Evolutionary conservation across 2,329 filamentous ascomycete species (phyloP), one percentile per base, ranked within the genome.

Genomic region (Colletotrichum orbiculare): DNA sequence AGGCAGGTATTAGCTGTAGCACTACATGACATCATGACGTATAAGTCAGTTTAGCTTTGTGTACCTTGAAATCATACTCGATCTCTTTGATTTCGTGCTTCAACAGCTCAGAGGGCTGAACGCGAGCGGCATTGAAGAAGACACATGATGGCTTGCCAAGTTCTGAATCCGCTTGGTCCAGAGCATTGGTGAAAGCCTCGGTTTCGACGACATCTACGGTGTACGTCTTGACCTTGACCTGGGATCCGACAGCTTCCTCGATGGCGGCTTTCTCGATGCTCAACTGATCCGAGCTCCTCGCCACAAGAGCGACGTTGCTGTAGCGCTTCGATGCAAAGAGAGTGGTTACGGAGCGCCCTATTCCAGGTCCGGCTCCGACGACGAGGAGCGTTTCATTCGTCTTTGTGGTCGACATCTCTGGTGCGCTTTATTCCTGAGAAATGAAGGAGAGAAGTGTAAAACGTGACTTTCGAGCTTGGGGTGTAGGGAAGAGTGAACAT

Each of bases 71-170:
- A 60, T 86, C 84, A 55, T 79, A 75, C 35, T 84, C 73, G 9
- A 87, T 79, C 13, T 82, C 79, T 47, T 79, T 74, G 2, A 82
- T 75, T 2, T 69, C 71, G 53, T 80, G 79, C 39, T 78, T 74
- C 7, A 86, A 71, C 1, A 83, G 73, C 3, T 76, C 72, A 33
- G 77, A 79, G 0, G 78, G 76, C 7, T 76, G 76, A 1, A 86
- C 80, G 0, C 81, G 73, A 3, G 84, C 84, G 0, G 84, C 83
- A 67, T 87, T 87, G 76, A 81, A 86, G 47, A 84, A 78, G 4
- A 86, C 75, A 25, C 80, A 81, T 50, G 84, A 81, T 2, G 85
- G 72, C n/a, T 74, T 74, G 15, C 79, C 80, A 50, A 78, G 74
- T 1, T 76, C 73, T 2, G 64, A 66, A n/a, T 81, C 80, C 5